Evolutionary conservation across 768 basidiomycete species (phyloP).

Genomic region (Trametes gibbosa): DNA sequence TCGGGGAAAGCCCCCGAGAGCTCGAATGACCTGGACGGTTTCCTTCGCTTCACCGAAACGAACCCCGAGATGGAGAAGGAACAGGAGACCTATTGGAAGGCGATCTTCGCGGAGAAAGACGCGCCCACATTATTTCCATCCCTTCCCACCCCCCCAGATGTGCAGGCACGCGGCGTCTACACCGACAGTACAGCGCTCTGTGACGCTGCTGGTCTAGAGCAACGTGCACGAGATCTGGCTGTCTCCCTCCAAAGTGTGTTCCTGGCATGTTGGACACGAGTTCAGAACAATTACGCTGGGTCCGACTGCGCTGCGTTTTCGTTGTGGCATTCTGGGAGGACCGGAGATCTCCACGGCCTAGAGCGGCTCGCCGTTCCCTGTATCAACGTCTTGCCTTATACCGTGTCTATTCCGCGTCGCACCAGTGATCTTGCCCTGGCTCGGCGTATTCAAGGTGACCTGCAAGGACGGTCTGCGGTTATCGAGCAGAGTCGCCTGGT

Average conservation of each 20-base stretch:
- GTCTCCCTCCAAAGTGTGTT: slow-evolving; percentile 41
- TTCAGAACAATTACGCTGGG: slow-evolving; percentile 34
- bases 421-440: slow-evolving; percentile 29
- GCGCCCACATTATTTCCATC: slow-evolving; percentile 30
- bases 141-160: neutral
- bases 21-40: slow-evolving; percentile 15
- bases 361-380: slow-evolving; percentile 43
- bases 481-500: slow-evolving; percentile 41
- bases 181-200: slow-evolving; percentile 41
- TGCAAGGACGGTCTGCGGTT: slow-evolving; percentile 36
- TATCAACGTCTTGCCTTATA: slow-evolving; percentile 43
- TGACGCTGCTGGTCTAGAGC: slow-evolving; percentile 43
- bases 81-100: slow-evolving; percentile 38
- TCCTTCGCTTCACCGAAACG: slow-evolving; percentile 2
- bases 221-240: slow-evolving; percentile 36
- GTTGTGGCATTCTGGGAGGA: slow-evolving; percentile 47
- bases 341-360: slow-evolving; percentile 24
- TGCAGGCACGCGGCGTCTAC: slow-evolving; percentile 15
- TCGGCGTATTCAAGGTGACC: slow-evolving; percentile 33
- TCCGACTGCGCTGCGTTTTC: slow-evolving; percentile 37
- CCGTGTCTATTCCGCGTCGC: slow-evolving; percentile 24
- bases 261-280: slow-evolving; percentile 42
- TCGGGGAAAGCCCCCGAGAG: slow-evolving; percentile 18
- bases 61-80: neutral
- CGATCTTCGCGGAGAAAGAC: slow-evolving; percentile 25